A percentile compares a stretch with the other conserved stretches of the same genome.
Evolutionary conservation across 2,329 filamentous ascomycete genomes (phyloP).

Genomic region (Aschersonia sp.): DNA sequence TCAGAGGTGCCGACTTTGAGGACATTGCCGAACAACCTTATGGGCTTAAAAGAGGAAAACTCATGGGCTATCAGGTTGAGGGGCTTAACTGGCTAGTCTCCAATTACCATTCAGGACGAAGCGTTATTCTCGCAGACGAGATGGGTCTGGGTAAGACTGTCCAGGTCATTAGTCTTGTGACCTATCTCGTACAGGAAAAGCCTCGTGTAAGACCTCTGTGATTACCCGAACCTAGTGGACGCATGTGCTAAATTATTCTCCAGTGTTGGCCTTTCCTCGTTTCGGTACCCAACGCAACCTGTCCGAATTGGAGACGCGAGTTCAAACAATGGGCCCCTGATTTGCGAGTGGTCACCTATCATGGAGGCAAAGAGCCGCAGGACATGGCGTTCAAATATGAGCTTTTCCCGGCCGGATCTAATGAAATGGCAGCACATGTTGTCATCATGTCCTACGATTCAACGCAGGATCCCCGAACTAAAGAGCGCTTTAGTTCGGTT

Average conservation of each 20-base stretch:
- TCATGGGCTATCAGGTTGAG: conserved; percentile 90
- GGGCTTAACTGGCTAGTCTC: conserved; percentile 92
- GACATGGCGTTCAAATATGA: conserved; percentile 71
- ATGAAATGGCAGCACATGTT: conserved; percentile 70
- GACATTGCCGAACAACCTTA: conserved; percentile 59
- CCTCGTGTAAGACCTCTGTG: conserved; percentile 26
- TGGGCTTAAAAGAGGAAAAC: conserved; percentile 58
- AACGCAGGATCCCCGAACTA: conserved; percentile 57
- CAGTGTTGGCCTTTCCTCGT: conserved; percentile 81
- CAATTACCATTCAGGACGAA: conserved; percentile 70
- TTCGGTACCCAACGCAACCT: conserved; percentile 88
- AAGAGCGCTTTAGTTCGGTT: conserved; percentile 50
- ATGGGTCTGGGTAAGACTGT: conserved; percentile 98
- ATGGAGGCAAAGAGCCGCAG: conserved; percentile 61
- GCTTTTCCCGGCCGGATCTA: conserved; percentile 54
- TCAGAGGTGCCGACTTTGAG: conserved; percentile 51
- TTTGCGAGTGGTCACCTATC: conserved; percentile 82
- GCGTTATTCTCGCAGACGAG: conserved; percentile 87
- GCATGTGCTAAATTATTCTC: neutral
- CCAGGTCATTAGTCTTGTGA: conserved; percentile 73
- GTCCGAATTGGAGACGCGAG: conserved; percentile 93
- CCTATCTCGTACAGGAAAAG: conserved; percentile 52
- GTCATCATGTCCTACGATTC: conserved; percentile 94
- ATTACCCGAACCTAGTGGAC: neutral
- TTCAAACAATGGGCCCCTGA: conserved; percentile 86